phyloP scores from a whole-genome alignment of 2,329 filamentous ascomycete genomes.

The Spiromastix sp. region DNA sequence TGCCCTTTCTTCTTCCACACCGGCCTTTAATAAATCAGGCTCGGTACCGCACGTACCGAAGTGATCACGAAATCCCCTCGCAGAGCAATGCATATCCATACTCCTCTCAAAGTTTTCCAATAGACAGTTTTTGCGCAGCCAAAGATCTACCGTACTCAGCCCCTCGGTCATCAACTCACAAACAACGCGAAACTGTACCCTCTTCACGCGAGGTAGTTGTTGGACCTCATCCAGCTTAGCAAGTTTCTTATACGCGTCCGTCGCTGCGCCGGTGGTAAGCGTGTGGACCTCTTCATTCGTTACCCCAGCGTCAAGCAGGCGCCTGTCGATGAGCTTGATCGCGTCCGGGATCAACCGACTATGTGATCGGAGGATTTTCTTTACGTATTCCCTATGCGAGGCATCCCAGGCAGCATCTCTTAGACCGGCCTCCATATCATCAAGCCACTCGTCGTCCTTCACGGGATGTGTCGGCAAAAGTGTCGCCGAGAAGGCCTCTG shows the following conservation, averaged over 20 bases:
- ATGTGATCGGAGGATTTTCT: constrained; percentile 7
- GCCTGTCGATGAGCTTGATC: constrained; percentile 7
- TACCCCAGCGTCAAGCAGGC: constrained; percentile 6
- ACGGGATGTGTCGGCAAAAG: neutral
- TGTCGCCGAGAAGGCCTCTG: too few species aligned
- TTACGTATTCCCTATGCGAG: constrained; percentile 5
- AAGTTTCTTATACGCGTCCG: constrained; percentile 9
- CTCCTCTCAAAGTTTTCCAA: constrained; percentile 7
- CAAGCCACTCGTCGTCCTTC: neutral
- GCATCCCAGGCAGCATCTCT: neutral
- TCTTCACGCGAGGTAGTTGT: constrained; percentile 1
- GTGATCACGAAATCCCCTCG: neutral
- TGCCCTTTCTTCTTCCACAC: constrained; percentile 4
- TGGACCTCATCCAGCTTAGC: constrained; percentile 4
- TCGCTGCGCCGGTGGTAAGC: constrained; percentile 5
- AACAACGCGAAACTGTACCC: constrained; percentile 8
- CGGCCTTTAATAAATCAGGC: too few species aligned
- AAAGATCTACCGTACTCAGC: constrained; percentile 5
- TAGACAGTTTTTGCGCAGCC: constrained; percentile 3
- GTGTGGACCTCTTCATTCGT: constrained; percentile 6
- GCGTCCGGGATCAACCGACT: constrained; percentile 7
- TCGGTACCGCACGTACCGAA: too few species aligned
- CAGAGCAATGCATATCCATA: constrained; percentile 4
- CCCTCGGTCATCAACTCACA: constrained; percentile 2
- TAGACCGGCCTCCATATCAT: neutral